phyloP scores from a whole-genome alignment of 2,329 filamentous ascomycete genomes.

The Zelopaecilomyces penicillatus region DNA sequence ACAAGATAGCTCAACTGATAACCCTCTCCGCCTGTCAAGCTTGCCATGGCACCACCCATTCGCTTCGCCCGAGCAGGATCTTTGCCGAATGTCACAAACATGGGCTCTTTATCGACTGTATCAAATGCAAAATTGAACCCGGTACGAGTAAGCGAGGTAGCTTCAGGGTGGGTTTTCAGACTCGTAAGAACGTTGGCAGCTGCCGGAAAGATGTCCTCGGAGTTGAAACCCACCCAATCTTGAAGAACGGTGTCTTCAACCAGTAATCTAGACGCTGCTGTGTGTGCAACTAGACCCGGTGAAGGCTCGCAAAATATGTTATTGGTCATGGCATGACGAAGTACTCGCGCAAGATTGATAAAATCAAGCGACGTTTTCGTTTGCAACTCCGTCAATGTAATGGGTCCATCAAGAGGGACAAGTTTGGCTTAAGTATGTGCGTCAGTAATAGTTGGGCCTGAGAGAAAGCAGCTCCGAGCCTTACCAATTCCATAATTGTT shows the following conservation, averaged over 20 bases:
- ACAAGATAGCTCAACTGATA: conserved; percentile 47
- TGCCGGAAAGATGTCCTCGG: conserved; percentile 45
- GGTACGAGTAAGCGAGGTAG: conserved; percentile 37
- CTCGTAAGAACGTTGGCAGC: conserved; percentile 38
- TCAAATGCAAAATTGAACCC: conserved; percentile 44
- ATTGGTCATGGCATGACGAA: conserved; percentile 51
- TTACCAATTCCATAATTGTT: conserved; percentile 42
- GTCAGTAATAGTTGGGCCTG: background rate
- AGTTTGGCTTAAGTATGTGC: conserved; percentile 32
- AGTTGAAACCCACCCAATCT: conserved; percentile 48
- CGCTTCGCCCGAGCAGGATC: conserved; percentile 38
- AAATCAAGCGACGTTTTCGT: conserved; percentile 37
- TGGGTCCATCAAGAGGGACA: conserved; percentile 38
- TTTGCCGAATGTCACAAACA: conserved; percentile 46
- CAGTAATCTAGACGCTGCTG: conserved; percentile 43
- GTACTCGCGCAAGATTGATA: conserved; percentile 40
- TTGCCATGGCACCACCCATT: conserved; percentile 48
- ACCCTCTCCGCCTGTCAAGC: conserved; percentile 46
- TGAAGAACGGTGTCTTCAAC: conserved; percentile 38
- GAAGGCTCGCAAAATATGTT: conserved; percentile 45
- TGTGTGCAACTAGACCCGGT: conserved; percentile 45
- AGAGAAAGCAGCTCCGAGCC: background rate
- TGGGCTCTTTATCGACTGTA: conserved; percentile 42
- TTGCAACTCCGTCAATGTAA: conserved; percentile 37
- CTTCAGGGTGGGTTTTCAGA: conserved; percentile 35